Evolutionary conservation across 805 yeast species (phyloP), one percentile per base, ranked within the genome.

Genomic region (Sugiyamaella americana): DNA sequence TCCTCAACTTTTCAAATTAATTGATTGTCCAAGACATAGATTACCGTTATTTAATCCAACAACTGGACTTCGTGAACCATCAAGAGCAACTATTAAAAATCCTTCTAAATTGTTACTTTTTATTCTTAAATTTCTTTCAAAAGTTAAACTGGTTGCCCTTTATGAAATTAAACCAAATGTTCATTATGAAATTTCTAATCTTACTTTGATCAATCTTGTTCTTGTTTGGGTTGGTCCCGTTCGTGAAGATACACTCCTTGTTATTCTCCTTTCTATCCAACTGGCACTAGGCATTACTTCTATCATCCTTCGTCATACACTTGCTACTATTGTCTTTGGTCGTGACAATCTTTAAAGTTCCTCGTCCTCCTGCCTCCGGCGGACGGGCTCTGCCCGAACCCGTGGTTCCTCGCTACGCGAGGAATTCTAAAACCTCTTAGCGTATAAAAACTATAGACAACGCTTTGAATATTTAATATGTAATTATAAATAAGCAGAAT

Each of bases 21-120:
- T 93, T 17, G 95, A 93, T 3, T 93, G 98, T 60, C 99, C 99
- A 20, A 76, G 99, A 56, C 99, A 93, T 64, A 74, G 99, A 58
- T 61, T 93, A 61, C 99, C 99, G 1, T 74, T 71, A 52, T 84
- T 85, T 59, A 79, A 86, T 57, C 69, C 68, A 10, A 64, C 71
- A 13, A 82, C 85, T 50, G 88, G 91, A 1, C 66, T 82, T 40
- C 70, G 93, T 73, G 79, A 86, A 59, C 88, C 95, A 18, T 84
- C 93, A 1, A 53, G 62, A 30, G 70, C 66, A 4, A 53, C 54
- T 30, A 57, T 68, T 41, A 63, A 56, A 21, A 42, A 50, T 19
- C 63, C 59, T n/a, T 30, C 40, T 8, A 50, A 50, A 16, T 35
- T 47, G 3, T 56, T 58, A 20, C 24, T 40, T 21, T 13, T 40